phyloP scores from a whole-genome alignment of 352 stramenopile genomes.

The Phytopythium litorale region DNA sequence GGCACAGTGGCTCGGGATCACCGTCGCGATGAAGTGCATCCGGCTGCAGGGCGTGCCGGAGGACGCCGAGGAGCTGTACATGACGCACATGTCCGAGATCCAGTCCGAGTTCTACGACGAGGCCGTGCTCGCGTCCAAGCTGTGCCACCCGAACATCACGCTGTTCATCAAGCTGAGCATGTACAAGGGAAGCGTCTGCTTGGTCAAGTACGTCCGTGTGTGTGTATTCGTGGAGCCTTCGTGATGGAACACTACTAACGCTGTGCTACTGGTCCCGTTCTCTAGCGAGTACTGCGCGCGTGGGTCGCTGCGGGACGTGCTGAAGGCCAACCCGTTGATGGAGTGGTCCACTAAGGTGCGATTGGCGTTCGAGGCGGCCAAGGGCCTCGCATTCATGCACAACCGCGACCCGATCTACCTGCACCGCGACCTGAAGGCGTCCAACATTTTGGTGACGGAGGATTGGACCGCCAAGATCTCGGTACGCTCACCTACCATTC shows the following conservation, averaged over 20 bases:
- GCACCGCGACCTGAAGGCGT: slow-evolving; percentile 70
- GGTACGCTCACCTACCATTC: slow-evolving; percentile 5
- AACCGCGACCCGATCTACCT: slow-evolving; percentile 72
- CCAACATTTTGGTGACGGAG: slow-evolving; percentile 70
- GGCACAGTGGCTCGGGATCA: slow-evolving; percentile 70
- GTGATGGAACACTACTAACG: slow-evolving; percentile 9
- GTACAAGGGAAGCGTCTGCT: slow-evolving; percentile 60
- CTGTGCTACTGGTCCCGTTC: slow-evolving; percentile 10
- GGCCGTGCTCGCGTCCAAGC: slow-evolving; percentile 49
- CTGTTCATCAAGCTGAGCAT: slow-evolving; percentile 69
- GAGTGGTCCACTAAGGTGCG: slow-evolving; percentile 69
- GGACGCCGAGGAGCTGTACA: slow-evolving; percentile 51
- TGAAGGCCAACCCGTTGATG: slow-evolving; percentile 55
- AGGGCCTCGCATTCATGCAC: slow-evolving; percentile 78
- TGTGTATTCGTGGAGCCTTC: background rate
- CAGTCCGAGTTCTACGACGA: slow-evolving; percentile 67
- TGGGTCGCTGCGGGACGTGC: slow-evolving; percentile 54
- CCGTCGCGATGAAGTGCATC: slow-evolving; percentile 72
- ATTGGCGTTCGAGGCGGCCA: slow-evolving; percentile 61
- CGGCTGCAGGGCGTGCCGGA: slow-evolving; percentile 40
- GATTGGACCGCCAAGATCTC: slow-evolving; percentile 75
- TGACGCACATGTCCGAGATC: slow-evolving; percentile 59
- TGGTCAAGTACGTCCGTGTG: slow-evolving; percentile 57
- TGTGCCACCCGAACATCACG: slow-evolving; percentile 74
- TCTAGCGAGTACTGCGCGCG: slow-evolving; percentile 61